Evolutionary conservation across 106 monocot genomes (phyloP).

Genomic region (Dendrobium chrysotoxum): DNA sequence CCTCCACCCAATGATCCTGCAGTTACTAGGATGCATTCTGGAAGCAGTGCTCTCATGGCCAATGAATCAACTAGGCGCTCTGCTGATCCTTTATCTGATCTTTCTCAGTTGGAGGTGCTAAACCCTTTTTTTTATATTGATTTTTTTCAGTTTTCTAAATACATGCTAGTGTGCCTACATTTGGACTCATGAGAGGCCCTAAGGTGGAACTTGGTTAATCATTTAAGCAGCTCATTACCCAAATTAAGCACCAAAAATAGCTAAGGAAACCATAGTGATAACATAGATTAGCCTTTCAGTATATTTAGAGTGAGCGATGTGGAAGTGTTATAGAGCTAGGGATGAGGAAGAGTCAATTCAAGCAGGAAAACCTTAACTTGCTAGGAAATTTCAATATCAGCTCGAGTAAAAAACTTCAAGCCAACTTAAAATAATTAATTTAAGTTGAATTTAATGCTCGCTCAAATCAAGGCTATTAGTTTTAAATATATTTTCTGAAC

Average conservation of each 20-base stretch:
- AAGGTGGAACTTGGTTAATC: neutral
- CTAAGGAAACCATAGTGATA: neutral
- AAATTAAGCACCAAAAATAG: neutral
- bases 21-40: conserved; percentile 53
- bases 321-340: neutral
- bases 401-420: neutral
- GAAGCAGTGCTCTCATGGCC: conserved; percentile 20
- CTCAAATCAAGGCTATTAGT: neutral
- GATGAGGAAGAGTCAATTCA: neutral
- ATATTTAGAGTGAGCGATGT: neutral
- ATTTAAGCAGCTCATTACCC: neutral
- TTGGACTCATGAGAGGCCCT: neutral
- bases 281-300: neutral
- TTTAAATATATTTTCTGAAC: neutral
- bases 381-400: neutral
- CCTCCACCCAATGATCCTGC: conserved; percentile 97
- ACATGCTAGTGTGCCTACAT: neutral
- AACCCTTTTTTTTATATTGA: neutral
- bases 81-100: conserved; percentile 63
- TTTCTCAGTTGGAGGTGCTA: conserved; percentile 69
- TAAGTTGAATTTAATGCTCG: neutral
- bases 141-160: conserved; percentile 1
- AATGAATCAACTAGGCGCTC: conserved; percentile 34
- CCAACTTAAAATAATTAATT: neutral
- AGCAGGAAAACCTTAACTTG: neutral